phyloP scores from a whole-genome alignment of 139 green algal genomes.

The Gonium pectorale region DNA sequence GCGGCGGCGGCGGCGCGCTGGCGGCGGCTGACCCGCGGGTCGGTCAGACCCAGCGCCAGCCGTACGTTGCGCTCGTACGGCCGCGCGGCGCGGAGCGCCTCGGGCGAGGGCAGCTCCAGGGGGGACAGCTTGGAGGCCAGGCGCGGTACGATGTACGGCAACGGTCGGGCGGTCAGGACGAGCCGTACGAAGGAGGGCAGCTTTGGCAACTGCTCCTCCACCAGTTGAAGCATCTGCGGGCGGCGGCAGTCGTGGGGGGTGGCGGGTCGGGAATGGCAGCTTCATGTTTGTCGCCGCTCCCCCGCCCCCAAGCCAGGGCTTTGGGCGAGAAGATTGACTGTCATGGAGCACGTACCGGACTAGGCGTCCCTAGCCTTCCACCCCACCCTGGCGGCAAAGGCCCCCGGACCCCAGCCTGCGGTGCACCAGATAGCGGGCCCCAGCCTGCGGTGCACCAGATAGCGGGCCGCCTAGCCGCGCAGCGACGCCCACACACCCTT shows the following conservation, averaged over 20 bases:
- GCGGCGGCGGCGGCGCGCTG: not conserved
- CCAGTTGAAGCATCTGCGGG: slow-evolving; percentile 17
- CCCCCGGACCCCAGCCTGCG: too few species aligned
- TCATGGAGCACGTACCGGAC: too few species aligned
- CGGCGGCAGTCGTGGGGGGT: not conserved
- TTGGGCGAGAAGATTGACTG: too few species aligned
- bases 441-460: too few species aligned
- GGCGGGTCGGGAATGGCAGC: not conserved
- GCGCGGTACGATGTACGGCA: slow-evolving; percentile 21
- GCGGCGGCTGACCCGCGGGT: not conserved
- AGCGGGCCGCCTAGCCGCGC: too few species aligned
- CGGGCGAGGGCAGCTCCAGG: not conserved
- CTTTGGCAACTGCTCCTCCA: slow-evolving; percentile 25
- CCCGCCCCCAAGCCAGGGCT: too few species aligned
- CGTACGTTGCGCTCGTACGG: slow-evolving; percentile 13
- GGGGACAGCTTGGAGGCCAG: not conserved
- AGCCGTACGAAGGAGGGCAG: slow-evolving; percentile 27
- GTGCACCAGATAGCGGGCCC: too few species aligned
- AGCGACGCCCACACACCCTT: too few species aligned
- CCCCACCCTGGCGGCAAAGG: too few species aligned
- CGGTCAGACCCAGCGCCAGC: not conserved
- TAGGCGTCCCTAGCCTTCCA: too few species aligned
- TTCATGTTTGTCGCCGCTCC: too few species aligned
- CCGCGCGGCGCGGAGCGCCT: not conserved
- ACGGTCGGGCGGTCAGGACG: slow-evolving; percentile 4